A percentile compares a stretch with the other conserved stretches of the same genome.
Conservation (phyloP, 106 monocot species). For the Dioscorea zingiberensis region DNA sequence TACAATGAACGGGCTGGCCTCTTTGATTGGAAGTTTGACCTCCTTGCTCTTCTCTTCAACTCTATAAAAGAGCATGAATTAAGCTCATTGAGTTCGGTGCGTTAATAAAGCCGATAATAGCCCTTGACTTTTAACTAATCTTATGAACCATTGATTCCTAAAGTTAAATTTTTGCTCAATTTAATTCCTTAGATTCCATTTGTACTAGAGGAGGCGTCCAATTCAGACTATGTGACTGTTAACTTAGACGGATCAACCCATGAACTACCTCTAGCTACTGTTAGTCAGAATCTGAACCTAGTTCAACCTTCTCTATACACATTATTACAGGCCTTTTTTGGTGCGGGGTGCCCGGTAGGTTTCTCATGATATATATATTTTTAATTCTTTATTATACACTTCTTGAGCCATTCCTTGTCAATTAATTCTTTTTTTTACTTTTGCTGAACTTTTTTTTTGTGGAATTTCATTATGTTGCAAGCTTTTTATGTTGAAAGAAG, state of each 20-base stretch:
- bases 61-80: conserved; percentile 64
- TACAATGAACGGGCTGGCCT: conserved; percentile 88
- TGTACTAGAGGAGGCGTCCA: conserved; percentile 48
- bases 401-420: neutral
- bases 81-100: conserved; percentile 60
- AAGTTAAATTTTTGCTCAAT: neutral
- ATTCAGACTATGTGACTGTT: conserved; percentile 40
- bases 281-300: conserved; percentile 72
- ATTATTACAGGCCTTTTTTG: conserved; percentile 70
- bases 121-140: too few species aligned
- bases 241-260: conserved; percentile 69
- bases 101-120: neutral
- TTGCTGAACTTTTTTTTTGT: neutral
- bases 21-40: conserved; percentile 79
- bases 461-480: conserved; percentile 10
- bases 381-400: neutral
- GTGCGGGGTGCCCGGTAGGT: conserved; percentile 81
- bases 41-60: conserved; percentile 61
- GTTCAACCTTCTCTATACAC: conserved; percentile 53
- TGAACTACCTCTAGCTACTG: conserved; percentile 73
- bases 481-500: conserved; percentile 91
- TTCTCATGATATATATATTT: conserved; percentile 6
- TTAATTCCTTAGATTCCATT: conserved; percentile 66
- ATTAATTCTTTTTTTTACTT: neutral
- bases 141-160: too few species aligned